These are phyloP conservation scores for Globisporangium nagaii DNA, from an alignment of 352 stramenopile species.

Conservation along the genomic window DNA sequence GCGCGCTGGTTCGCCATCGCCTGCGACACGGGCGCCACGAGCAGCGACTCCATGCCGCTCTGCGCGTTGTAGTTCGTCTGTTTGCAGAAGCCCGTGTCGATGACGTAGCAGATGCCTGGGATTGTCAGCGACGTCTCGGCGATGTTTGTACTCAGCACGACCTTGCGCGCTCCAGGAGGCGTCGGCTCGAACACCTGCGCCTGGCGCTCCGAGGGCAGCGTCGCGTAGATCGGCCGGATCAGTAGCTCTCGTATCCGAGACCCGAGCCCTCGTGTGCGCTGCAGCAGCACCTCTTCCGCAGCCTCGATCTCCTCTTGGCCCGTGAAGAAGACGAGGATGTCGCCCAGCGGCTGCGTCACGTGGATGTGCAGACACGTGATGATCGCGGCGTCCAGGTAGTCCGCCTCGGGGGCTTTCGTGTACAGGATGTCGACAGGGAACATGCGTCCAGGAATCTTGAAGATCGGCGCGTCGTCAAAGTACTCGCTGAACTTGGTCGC, in stretches of 20 bases:
- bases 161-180: constrained; percentile 93
- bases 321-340: constrained; percentile 99
- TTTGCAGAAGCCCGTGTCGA: constrained; percentile 99
- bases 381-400: constrained; percentile 98
- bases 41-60: constrained; percentile 98
- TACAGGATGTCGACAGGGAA: constrained; percentile 97
- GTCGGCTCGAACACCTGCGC: constrained; percentile 99
- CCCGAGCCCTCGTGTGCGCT: constrained; percentile 91
- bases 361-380: constrained; percentile 99
- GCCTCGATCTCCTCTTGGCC: constrained; percentile 99
- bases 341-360: constrained; percentile 95
- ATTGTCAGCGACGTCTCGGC: constrained; percentile 99
- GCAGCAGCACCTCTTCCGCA: constrained; percentile 93
- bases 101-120: constrained; percentile 98
- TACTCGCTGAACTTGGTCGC: constrained; percentile 98
- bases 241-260: constrained; percentile 97
- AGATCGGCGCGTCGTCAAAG: constrained; percentile 98
- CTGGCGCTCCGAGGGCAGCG: constrained; percentile 97
- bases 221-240: constrained; percentile 99
- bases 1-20: constrained; percentile 96
- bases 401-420: constrained; percentile 96
- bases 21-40: constrained; percentile 97
- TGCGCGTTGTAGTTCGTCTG: constrained; percentile 99
- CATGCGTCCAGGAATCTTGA: constrained; percentile 98
- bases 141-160: constrained; percentile 99